These are phyloP conservation scores for Conticribra guillardii DNA, from an alignment of 108 stramenopile genomes.

Conservation along the genomic window DNA sequence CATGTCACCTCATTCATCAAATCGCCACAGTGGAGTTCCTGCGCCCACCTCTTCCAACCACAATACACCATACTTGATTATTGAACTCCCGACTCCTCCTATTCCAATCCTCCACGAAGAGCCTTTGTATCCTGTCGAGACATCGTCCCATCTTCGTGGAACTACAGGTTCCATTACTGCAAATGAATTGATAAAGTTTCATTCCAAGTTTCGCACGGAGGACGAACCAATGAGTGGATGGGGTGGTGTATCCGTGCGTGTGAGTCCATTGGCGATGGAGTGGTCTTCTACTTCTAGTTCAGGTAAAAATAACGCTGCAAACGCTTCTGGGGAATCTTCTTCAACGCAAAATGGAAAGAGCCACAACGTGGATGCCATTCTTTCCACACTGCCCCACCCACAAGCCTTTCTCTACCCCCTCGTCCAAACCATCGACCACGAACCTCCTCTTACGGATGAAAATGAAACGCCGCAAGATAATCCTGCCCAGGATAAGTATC, in stretches of 20 bases:
- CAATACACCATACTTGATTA: conserved; percentile 53
- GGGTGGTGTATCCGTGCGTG: conserved; percentile 23
- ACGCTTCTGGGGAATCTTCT: too few species aligned
- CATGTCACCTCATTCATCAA: too few species aligned
- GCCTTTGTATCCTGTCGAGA: conserved; percentile 67
- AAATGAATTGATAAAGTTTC: conserved; percentile 68
- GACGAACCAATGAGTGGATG: background rate
- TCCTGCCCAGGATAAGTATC: conserved; percentile 95
- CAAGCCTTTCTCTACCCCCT: conserved; percentile 44
- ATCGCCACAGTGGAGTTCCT: background rate
- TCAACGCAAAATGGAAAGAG: too few species aligned
- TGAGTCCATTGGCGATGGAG: conserved; percentile 35
- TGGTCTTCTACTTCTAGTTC: background rate
- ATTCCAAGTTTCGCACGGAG: conserved; percentile 35
- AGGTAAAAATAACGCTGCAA: background rate
- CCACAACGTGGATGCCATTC: conserved; percentile 20
- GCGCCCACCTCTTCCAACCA: conserved; percentile 37
- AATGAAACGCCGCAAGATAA: conserved; percentile 69
- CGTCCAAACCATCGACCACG: conserved; percentile 74
- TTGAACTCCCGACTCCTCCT: conserved; percentile 77
- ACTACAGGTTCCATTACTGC: conserved; percentile 78
- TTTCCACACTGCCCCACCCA: conserved; percentile 27
- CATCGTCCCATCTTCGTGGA: conserved; percentile 46
- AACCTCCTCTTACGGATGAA: conserved; percentile 51
- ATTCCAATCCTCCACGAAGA: conserved; percentile 86